These are phyloP conservation scores for Batrachochytrium dendrobatidis DNA, from an alignment of 371 early-diverging fungal species.

Conservation along the genomic window DNA sequence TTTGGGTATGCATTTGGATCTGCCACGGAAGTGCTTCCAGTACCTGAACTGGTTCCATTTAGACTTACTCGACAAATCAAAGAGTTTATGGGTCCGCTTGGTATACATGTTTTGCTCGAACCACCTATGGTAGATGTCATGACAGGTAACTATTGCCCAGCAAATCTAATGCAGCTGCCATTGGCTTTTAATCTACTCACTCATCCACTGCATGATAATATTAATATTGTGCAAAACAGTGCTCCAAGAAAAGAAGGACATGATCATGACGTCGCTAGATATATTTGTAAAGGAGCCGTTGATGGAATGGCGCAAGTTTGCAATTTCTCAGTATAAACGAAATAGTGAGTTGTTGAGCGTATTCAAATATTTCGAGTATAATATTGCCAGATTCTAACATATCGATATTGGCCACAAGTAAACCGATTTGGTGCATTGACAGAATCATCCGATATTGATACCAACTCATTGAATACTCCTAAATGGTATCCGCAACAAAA, in stretches of 20 bases:
- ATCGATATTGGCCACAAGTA: not conserved
- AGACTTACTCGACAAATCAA: constrained; percentile 53
- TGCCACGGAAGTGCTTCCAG: constrained; percentile 57
- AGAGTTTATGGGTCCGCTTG: constrained; percentile 51
- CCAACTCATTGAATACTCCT: constrained; percentile 33
- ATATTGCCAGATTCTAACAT: not conserved
- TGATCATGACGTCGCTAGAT: constrained; percentile 53
- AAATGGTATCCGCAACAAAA: constrained; percentile 73
- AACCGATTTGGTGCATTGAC: not conserved
- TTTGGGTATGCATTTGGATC: constrained; percentile 73
- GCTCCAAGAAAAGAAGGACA: constrained; percentile 41
- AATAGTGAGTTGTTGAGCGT: constrained; percentile 36
- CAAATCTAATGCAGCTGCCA: not conserved
- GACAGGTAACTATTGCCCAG: constrained; percentile 31
- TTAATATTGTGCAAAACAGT: constrained; percentile 22
- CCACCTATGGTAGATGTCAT: constrained; percentile 50
- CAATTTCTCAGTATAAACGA: constrained; percentile 46
- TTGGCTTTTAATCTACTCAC: not conserved
- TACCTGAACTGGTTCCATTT: constrained; percentile 66
- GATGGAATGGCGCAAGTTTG: constrained; percentile 54
- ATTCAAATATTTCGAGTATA: constrained; percentile 2
- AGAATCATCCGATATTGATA: constrained; percentile 27
- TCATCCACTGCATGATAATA: not conserved
- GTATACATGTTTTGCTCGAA: constrained; percentile 43
- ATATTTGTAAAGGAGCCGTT: constrained; percentile 69